These are phyloP conservation scores for Colletotrichum noveboracense DNA, from an alignment of 2,329 filamentous ascomycete genomes.

Conservation along the genomic window DNA sequence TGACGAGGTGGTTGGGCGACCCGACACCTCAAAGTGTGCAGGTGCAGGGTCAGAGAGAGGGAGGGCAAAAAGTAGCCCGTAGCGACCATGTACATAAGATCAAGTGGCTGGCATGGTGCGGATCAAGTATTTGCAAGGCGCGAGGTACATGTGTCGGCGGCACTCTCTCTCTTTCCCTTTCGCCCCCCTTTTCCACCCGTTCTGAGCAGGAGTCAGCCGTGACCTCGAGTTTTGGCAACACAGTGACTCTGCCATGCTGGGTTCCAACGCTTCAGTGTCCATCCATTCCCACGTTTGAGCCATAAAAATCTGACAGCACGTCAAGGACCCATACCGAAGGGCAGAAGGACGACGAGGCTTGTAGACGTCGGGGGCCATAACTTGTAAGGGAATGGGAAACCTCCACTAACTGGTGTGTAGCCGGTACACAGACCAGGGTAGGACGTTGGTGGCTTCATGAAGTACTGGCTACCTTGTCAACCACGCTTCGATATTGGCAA, in stretches of 20 bases:
- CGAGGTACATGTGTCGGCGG: not conserved
- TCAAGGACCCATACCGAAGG: not conserved
- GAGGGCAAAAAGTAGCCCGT: not conserved
- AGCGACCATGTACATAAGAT: not conserved
- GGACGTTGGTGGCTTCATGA: too few relatives aligned
- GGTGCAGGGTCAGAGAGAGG: not conserved
- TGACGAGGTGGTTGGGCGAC: conserved; percentile 2
- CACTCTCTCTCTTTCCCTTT: not conserved
- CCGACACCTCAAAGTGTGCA: not conserved
- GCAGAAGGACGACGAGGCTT: not conserved
- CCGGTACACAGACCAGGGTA: not conserved
- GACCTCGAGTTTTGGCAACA: not conserved
- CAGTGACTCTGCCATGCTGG: not conserved
- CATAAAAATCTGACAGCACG: not conserved
- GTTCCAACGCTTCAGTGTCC: not conserved
- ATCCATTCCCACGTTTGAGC: not conserved
- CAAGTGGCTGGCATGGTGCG: not conserved
- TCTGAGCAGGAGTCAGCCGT: not conserved
- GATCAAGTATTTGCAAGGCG: not conserved
- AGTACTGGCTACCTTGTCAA: not conserved
- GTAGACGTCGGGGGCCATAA: not conserved
- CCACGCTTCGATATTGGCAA: not conserved
- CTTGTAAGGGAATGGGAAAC: not conserved
- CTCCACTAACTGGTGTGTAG: not conserved
- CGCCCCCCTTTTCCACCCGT: not conserved